A percentile compares a stretch with the other conserved stretches of the same genome.
phyloP scores from a whole-genome alignment of 1,284 basidiomycete species.

The Trichosporon ovoides region DNA sequence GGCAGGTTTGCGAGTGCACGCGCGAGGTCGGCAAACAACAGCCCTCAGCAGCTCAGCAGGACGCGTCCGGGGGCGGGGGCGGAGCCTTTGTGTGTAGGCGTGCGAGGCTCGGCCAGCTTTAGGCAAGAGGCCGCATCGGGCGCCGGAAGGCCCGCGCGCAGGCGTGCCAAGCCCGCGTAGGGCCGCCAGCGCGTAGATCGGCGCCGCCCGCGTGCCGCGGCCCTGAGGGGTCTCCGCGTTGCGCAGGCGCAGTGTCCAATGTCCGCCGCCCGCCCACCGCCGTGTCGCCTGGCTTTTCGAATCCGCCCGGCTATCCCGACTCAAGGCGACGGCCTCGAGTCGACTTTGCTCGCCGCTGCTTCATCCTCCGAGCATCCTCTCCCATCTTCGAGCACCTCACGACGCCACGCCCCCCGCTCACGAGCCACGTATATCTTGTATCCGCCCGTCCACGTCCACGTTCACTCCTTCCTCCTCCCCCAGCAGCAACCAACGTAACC shows the following conservation, averaged over 20 bases:
- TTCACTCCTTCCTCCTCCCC: not conserved
- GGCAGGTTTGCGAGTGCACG: too few relatives aligned
- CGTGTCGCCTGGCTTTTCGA: constrained; percentile 1
- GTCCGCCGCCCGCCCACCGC: not conserved
- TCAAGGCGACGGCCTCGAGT: not conserved
- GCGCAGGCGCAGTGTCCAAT: constrained; percentile 1
- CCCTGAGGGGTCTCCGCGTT: not conserved
- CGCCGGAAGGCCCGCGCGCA: too few relatives aligned
- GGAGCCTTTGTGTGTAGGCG: too few relatives aligned
- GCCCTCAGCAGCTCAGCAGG: too few relatives aligned
- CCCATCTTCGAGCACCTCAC: not conserved
- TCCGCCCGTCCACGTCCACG: not conserved
- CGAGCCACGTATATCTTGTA: not conserved
- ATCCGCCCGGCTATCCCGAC: not conserved
- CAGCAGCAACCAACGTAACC: not conserved
- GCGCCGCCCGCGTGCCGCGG: not conserved
- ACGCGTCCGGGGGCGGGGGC: too few relatives aligned
- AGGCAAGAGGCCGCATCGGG: too few relatives aligned
- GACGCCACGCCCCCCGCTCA: not conserved
- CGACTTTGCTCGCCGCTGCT: constrained; percentile 6
- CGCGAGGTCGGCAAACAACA: too few relatives aligned
- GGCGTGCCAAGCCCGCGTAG: too few relatives aligned
- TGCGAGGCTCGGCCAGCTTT: too few relatives aligned
- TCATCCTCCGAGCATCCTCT: not conserved
- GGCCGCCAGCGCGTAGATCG: too few relatives aligned